These are phyloP conservation scores for Penicillium lividum DNA, from an alignment of 495 filamentous ascomycete genomes.

Conservation along the genomic window DNA sequence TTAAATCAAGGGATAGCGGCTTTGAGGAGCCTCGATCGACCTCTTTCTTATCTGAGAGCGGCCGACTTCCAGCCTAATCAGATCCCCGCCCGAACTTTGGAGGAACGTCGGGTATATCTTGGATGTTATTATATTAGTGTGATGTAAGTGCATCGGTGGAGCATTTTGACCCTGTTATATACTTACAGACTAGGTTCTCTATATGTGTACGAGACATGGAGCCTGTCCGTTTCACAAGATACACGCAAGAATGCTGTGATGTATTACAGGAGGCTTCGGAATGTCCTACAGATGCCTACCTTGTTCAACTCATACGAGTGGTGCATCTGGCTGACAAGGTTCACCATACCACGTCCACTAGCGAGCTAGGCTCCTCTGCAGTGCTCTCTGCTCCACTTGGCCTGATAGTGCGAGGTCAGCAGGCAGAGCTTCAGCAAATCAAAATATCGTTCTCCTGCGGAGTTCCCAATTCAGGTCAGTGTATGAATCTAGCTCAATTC, in stretches of 20 bases:
- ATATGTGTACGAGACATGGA: constrained; percentile 32
- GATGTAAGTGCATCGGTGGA: constrained; percentile 19
- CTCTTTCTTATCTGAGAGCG: constrained; percentile 23
- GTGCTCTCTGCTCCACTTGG: constrained; percentile 15
- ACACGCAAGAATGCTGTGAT: constrained; percentile 30
- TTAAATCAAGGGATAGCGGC: constrained; percentile 22
- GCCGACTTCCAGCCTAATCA: constrained; percentile 15
- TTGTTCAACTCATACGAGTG: constrained; percentile 30
- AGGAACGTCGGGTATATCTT: constrained; percentile 35
- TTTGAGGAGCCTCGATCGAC: constrained; percentile 22
- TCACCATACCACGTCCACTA: constrained; percentile 8
- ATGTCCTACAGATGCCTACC: constrained; percentile 23
- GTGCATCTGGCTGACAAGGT: constrained; percentile 25
- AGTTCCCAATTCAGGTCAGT: constrained; percentile 20
- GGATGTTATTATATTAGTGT: constrained; percentile 38
- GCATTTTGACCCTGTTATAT: neutral
- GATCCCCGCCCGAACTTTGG: constrained; percentile 22
- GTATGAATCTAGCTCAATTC: neutral
- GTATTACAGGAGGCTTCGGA: constrained; percentile 15
- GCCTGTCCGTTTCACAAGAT: constrained; percentile 30
- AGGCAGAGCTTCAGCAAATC: constrained; percentile 18
- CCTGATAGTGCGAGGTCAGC: constrained; percentile 23
- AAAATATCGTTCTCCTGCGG: constrained; percentile 18
- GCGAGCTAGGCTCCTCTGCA: constrained; percentile 9
- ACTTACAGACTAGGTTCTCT: constrained; percentile 26